phyloP scores from a whole-genome alignment of 345 rosid species.

The Bretschneidera sinensis region DNA sequence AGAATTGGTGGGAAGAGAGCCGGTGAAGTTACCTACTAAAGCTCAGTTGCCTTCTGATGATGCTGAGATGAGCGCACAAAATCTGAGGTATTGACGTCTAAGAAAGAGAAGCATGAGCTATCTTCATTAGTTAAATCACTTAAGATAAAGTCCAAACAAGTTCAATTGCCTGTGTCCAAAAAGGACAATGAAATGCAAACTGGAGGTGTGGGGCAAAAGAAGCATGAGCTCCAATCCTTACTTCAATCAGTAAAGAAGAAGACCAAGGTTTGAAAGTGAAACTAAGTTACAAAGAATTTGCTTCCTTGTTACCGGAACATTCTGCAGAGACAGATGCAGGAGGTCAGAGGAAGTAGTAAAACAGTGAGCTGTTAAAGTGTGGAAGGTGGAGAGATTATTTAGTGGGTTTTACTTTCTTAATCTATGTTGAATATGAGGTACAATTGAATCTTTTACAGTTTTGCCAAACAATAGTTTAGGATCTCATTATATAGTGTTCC shows the following conservation, averaged over 20 bases:
- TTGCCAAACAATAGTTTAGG: too few relatives aligned
- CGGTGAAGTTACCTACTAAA: constrained; percentile 18
- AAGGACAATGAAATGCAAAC: constrained; percentile 13
- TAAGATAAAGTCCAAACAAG: constrained; percentile 70
- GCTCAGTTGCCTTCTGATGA: constrained; percentile 14
- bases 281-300: background rate
- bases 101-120: constrained; percentile 48
- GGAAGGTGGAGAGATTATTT: too few relatives aligned
- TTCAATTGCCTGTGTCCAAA: constrained; percentile 24
- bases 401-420: too few relatives aligned
- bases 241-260: constrained; percentile 25
- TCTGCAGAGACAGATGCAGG: background rate
- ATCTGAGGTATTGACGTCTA: constrained; percentile 23
- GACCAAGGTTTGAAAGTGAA: constrained; percentile 21
- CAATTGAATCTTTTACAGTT: too few relatives aligned
- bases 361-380: too few relatives aligned
- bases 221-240: constrained; percentile 14
- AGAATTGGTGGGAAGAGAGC: constrained; percentile 23
- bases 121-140: constrained; percentile 61
- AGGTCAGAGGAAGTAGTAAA: too few relatives aligned
- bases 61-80: constrained; percentile 8
- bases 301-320: background rate
- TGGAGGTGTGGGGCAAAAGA: constrained; percentile 3
- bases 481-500: too few relatives aligned
- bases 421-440: too few relatives aligned